Conservation (phyloP, 2,329 filamentous ascomycete genomes). For the Aspergillus transmontanensis region DNA sequence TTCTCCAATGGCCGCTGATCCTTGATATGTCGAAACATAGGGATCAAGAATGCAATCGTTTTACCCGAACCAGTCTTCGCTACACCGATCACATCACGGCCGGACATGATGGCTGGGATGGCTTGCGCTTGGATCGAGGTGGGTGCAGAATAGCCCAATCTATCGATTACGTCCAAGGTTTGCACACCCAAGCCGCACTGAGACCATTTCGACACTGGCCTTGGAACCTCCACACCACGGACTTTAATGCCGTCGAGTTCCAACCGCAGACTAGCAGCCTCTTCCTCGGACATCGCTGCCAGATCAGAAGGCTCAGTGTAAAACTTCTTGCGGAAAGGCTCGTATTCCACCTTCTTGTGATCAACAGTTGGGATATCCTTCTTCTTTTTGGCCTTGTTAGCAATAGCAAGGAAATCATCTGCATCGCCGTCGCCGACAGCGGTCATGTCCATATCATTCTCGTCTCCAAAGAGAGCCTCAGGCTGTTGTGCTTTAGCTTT, state of each 20-base stretch:
- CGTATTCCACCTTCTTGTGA: conserved; percentile 82
- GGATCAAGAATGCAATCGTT: conserved; percentile 90
- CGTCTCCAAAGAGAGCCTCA: conserved; percentile 84
- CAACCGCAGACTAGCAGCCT: conserved; percentile 76
- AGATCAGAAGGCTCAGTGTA: conserved; percentile 89
- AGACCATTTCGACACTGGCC: conserved; percentile 94
- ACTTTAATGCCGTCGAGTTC: conserved; percentile 97
- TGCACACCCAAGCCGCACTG: conserved; percentile 89
- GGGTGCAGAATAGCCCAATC: conserved; percentile 80
- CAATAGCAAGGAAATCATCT: conserved; percentile 65
- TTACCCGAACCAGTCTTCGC: conserved; percentile 98
- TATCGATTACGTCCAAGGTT: conserved; percentile 80
- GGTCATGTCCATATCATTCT: conserved; percentile 69
- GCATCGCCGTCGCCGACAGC: conserved; percentile 63
- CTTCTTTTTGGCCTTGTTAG: conserved; percentile 76
- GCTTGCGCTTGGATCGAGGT: conserved; percentile 96
- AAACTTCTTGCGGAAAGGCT: conserved; percentile 89
- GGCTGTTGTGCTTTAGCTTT: conserved; percentile 66
- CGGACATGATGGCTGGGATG: conserved; percentile 92
- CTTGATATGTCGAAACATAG: conserved; percentile 97
- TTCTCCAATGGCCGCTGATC: conserved; percentile 82
- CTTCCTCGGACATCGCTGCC: conserved; percentile 78
- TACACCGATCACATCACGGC: conserved; percentile 91
- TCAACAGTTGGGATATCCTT: conserved; percentile 90
- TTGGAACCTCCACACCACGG: conserved; percentile 81